These are phyloP conservation scores for Monilinia fructicola DNA, from an alignment of 2,329 filamentous ascomycete species.

Conservation along the genomic window DNA sequence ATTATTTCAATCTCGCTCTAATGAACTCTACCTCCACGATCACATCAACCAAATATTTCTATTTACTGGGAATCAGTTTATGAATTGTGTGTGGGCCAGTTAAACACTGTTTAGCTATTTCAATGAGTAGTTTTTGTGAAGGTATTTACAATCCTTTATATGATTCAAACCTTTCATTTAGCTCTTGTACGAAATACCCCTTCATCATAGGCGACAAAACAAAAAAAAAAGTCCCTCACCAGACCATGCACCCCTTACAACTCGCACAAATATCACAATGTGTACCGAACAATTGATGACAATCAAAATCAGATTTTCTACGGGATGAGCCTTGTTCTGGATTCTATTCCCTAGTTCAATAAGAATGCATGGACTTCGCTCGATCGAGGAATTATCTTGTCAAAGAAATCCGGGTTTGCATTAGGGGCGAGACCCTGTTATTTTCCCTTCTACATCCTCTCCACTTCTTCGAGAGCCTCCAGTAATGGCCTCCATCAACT, in stretches of 20 bases:
- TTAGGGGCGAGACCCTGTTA: constrained; percentile 9
- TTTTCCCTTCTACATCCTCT: background rate
- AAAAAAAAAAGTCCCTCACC: constrained; percentile 8
- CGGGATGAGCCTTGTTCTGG: constrained; percentile 16
- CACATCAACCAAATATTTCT: constrained; percentile 2
- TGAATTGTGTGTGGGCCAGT: background rate
- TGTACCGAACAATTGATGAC: constrained; percentile 5
- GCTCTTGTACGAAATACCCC: constrained; percentile 4
- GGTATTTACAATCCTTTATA: background rate
- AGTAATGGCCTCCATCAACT: background rate
- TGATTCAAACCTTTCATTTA: background rate
- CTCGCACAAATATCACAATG: background rate
- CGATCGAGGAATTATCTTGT: constrained; percentile 33
- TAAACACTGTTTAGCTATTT: background rate
- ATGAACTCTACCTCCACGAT: background rate
- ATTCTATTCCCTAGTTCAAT: constrained; percentile 14
- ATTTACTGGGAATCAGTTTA: background rate
- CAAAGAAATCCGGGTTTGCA: constrained; percentile 36
- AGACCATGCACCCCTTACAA: background rate
- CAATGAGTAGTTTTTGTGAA: background rate
- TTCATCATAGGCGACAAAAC: constrained; percentile 16
- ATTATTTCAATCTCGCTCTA: background rate
- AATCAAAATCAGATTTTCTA: constrained; percentile 3
- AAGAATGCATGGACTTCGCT: constrained; percentile 18
- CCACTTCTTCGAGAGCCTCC: constrained; percentile 3